Conservation (phyloP, 208 protist species). For the Leishmania amazonensis region DNA sequence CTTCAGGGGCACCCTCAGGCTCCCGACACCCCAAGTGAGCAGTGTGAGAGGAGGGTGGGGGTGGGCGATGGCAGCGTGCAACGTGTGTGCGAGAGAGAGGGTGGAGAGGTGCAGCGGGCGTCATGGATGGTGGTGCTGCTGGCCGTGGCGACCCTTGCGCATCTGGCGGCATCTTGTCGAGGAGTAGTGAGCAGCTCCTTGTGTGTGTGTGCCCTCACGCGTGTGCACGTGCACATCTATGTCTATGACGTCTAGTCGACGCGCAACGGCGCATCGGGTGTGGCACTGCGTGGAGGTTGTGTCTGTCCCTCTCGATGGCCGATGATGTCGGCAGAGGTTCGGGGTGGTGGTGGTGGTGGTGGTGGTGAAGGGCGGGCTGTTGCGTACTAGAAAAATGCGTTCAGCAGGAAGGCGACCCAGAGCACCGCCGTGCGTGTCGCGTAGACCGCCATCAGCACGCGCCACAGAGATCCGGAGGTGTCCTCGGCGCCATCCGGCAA, state of each 20-base stretch:
- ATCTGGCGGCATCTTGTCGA: background rate
- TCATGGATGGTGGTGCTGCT: background rate
- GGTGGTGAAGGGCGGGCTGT: background rate
- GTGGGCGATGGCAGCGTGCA: background rate
- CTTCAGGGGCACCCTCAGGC: too few species aligned
- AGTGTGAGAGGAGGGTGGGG: too few species aligned
- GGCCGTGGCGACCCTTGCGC: background rate
- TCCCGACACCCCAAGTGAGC: background rate
- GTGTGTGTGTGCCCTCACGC: background rate
- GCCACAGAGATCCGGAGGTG: constrained; percentile 2
- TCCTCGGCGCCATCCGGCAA: background rate
- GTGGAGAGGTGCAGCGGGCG: background rate
- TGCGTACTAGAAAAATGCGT: constrained; percentile 30
- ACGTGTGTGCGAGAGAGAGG: background rate
- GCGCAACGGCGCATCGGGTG: background rate
- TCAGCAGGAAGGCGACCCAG: constrained; percentile 30
- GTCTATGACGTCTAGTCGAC: background rate
- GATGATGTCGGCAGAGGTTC: background rate
- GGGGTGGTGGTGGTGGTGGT: too few species aligned
- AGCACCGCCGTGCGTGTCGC: constrained; percentile 36
- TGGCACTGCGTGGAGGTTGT: background rate
- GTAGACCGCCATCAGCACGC: constrained; percentile 21
- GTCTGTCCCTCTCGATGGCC: background rate
- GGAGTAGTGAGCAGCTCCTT: too few species aligned
- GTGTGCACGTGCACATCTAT: background rate